These are phyloP conservation scores for Vitis hybrid DNA, from an alignment of 177 flowering plant species.

Conservation along the genomic window DNA sequence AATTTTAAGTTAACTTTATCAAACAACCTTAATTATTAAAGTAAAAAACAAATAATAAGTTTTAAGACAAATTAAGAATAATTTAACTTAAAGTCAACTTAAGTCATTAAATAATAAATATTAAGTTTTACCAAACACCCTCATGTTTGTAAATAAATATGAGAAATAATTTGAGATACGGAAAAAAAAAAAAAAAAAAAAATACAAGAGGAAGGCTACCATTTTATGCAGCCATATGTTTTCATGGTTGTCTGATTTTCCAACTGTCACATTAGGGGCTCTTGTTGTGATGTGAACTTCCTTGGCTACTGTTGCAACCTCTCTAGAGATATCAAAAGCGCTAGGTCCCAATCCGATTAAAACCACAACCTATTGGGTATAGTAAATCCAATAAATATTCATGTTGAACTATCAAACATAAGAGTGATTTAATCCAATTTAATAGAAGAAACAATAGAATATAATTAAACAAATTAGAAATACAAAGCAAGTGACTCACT, in stretches of 20 bases:
- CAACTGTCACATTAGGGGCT: constrained; percentile 8
- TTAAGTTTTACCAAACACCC: no score
- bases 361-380: constrained; percentile 24
- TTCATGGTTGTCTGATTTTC: constrained; percentile 15
- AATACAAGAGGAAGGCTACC: constrained; percentile 14
- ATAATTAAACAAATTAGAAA: no score
- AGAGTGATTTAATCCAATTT: not conserved
- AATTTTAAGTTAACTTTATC: no score
- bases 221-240: constrained; percentile 42
- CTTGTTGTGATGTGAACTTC: constrained; percentile 32
- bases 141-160: no score
- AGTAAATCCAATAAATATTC: not conserved
- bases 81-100: no score
- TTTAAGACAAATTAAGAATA: no score
- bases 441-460: not conserved
- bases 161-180: no score
- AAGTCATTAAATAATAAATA: no score
- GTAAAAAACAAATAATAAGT: no score
- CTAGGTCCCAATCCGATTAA: constrained; percentile 35
- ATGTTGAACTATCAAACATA: not conserved
- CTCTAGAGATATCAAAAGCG: constrained; percentile 6
- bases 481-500: no score
- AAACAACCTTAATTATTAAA: no score
- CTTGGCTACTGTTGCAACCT: constrained; percentile 28
- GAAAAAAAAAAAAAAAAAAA: no score